These are phyloP conservation scores for Marvania coccoides DNA, from an alignment of 139 green algal genomes.

Conservation along the genomic window DNA sequence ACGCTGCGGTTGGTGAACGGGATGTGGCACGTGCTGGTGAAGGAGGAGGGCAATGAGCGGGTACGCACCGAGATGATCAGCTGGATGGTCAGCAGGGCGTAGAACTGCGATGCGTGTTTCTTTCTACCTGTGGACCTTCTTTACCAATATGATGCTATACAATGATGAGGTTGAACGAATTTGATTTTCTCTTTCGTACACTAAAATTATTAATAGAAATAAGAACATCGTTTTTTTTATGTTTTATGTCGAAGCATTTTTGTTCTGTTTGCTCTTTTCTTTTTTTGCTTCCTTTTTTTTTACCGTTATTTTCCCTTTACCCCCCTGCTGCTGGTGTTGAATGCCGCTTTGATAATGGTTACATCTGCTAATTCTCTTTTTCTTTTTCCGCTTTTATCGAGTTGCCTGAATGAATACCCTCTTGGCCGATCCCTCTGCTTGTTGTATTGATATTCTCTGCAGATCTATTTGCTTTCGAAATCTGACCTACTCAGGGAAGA, in stretches of 20 bases:
- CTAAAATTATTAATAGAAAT: no score
- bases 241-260: neutral
- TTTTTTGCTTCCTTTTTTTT: neutral
- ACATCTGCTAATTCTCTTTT: no score
- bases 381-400: no score
- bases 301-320: neutral
- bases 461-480: no score
- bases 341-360: no score
- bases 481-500: no score
- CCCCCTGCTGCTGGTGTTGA: neutral
- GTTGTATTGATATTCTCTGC: no score
- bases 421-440: no score
- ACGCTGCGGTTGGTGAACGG: constrained; percentile 39
- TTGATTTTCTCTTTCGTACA: no score
- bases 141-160: no score
- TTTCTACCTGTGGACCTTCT: neutral
- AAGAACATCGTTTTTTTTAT: neutral
- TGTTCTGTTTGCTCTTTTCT: neutral
- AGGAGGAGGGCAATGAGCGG: constrained; percentile 48
- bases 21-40: constrained; percentile 63
- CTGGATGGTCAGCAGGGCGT: constrained; percentile 20
- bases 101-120: neutral
- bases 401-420: no score
- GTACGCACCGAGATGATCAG: constrained; percentile 24
- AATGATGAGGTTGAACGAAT: no score